Conservation (phyloP, 768 basidiomycete species). For the Phanerodontia chrysosporium region DNA sequence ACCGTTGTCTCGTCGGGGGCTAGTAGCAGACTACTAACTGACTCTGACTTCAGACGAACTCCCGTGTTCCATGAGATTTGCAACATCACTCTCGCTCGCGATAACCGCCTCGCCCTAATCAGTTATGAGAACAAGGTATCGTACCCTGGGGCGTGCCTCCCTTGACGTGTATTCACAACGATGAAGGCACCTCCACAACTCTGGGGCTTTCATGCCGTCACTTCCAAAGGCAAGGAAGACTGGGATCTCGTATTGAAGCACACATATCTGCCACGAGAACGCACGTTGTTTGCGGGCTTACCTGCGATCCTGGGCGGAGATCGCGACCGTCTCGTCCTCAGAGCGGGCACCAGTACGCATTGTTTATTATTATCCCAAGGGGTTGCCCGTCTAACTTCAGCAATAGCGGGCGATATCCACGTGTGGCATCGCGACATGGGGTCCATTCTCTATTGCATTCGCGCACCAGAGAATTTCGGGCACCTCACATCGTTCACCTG, state of each 20-base stretch:
- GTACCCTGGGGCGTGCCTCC: background rate
- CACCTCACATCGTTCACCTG: constrained; percentile 6
- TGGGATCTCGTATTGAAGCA: background rate
- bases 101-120: background rate
- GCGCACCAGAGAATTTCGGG: background rate
- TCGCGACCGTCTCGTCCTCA: constrained; percentile 2
- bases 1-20: background rate
- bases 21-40: background rate
- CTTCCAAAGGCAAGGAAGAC: too few relatives aligned
- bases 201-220: background rate
- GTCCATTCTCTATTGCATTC: background rate
- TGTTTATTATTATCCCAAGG: too few relatives aligned
- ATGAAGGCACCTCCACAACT: constrained; percentile 3
- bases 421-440: constrained; percentile 4
- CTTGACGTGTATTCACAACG: background rate
- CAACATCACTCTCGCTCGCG: constrained; percentile 3
- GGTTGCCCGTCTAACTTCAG: background rate
- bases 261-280: constrained; percentile 5
- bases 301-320: constrained; percentile 2
- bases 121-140: constrained; percentile 7
- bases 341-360: background rate
- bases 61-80: constrained; percentile 6
- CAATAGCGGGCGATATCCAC: constrained; percentile 5
- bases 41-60: background rate
- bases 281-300: background rate